These are phyloP conservation scores for Barbatosphaeria neglecta DNA, from an alignment of 495 filamentous ascomycete genomes.

Conservation along the genomic window DNA sequence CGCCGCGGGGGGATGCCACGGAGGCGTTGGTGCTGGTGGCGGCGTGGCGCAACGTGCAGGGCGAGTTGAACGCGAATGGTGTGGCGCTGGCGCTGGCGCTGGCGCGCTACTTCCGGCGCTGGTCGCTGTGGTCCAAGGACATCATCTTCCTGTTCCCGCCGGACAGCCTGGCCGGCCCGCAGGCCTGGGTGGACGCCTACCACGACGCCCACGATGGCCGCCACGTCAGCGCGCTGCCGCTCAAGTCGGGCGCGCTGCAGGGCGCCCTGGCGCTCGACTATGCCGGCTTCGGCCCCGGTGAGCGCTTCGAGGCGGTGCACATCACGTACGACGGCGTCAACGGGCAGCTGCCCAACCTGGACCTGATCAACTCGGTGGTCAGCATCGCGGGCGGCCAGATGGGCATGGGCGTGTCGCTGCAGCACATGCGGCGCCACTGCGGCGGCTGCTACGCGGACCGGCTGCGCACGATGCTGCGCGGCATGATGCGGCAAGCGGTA, in stretches of 20 bases:
- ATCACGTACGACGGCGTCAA: slow-evolving; percentile 95
- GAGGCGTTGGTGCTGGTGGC: slow-evolving; percentile 90
- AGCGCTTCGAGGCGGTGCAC: slow-evolving; percentile 74
- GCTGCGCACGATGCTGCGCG: slow-evolving; percentile 78
- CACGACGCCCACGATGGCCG: slow-evolving; percentile 67
- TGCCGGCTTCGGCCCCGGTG: slow-evolving; percentile 57
- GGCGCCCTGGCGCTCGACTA: slow-evolving; percentile 92
- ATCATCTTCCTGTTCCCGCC: slow-evolving; percentile 85
- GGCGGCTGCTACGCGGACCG: slow-evolving; percentile 67
- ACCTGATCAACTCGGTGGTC: slow-evolving; percentile 90
- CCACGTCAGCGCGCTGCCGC: slow-evolving; percentile 61
- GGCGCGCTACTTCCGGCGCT: slow-evolving; percentile 89
- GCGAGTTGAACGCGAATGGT: slow-evolving; percentile 71
- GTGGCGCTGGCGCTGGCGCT: slow-evolving; percentile 76
- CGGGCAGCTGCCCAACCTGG: slow-evolving; percentile 87
- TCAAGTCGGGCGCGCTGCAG: slow-evolving; percentile 89
- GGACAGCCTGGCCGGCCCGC: slow-evolving; percentile 80
- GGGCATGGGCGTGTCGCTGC: slow-evolving; percentile 70
- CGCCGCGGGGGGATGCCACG: slow-evolving; percentile 92
- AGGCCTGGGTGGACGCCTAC: slow-evolving; percentile 97
- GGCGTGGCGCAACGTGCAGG: slow-evolving; percentile 75
- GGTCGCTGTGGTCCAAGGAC: slow-evolving; percentile 98
- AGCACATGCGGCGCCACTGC: slow-evolving; percentile 76
- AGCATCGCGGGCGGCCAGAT: slow-evolving; percentile 83
- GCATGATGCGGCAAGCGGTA: slow-evolving; percentile 84